phyloP scores from a whole-genome alignment of 78 protist species.

The Pelomyxa schiedti region DNA sequence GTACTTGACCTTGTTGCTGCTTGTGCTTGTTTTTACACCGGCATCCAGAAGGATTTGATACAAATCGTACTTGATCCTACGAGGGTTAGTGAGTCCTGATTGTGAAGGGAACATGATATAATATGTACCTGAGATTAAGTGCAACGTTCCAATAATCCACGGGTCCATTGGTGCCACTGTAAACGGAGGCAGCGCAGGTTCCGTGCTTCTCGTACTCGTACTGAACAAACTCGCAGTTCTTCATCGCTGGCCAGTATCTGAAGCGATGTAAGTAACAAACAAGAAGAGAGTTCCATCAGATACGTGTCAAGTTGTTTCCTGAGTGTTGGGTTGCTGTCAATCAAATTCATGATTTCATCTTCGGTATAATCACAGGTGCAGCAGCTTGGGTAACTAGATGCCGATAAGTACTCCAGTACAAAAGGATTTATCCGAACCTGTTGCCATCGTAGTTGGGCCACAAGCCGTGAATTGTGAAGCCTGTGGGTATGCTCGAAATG shows the following conservation, averaged over 20 bases:
- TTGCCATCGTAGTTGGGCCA: constrained; percentile 1
- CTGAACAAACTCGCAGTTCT: background rate
- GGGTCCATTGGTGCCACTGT: background rate
- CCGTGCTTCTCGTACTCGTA: constrained; percentile 1
- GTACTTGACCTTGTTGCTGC: too few relatives aligned
- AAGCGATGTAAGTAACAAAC: background rate
- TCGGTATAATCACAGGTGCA: background rate
- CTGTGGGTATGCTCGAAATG: background rate
- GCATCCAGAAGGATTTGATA: too few relatives aligned
- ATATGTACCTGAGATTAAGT: background rate
- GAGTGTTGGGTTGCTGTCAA: too few relatives aligned
- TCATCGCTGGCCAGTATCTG: background rate
- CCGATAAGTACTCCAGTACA: background rate
- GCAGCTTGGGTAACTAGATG: background rate
- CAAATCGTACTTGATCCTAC: too few relatives aligned
- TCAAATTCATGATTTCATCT: background rate
- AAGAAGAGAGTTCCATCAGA: background rate
- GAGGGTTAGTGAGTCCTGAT: too few relatives aligned
- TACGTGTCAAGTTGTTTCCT: too few relatives aligned
- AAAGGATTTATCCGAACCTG: too few relatives aligned
- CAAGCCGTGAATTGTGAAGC: background rate
- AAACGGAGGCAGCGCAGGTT: background rate
- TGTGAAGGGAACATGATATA: too few relatives aligned
- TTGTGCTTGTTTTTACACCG: too few relatives aligned
- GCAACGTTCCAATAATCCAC: background rate